Percentiles rank a stretch among this genome's conserved stretches.
These are phyloP conservation scores for Cyclaneusma minus DNA, from an alignment of 2,329 filamentous ascomycete species.

Conservation along the genomic window DNA sequence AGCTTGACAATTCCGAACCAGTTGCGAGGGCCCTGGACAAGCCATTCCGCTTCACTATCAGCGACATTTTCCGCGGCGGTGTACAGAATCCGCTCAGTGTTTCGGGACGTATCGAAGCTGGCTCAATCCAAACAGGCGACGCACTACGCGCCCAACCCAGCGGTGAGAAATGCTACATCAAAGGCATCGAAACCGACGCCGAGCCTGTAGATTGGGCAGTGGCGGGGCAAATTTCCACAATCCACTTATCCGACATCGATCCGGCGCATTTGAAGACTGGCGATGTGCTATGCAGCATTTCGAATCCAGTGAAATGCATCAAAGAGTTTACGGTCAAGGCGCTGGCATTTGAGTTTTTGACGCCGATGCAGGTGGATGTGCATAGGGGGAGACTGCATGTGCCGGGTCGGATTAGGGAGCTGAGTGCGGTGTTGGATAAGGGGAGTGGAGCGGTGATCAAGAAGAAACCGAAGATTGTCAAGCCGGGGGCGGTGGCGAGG, in stretches of 20 bases:
- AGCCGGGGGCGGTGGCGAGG: constrained; percentile 63
- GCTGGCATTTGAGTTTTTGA: constrained; percentile 75
- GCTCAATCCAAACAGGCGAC: constrained; percentile 74
- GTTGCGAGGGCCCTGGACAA: constrained; percentile 55
- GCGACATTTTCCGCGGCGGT: constrained; percentile 71
- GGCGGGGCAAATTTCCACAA: constrained; percentile 71
- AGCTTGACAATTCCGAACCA: constrained; percentile 71
- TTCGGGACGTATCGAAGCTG: constrained; percentile 72
- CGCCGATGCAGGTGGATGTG: constrained; percentile 80
- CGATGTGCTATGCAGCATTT: constrained; percentile 67
- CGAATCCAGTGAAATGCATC: constrained; percentile 51
- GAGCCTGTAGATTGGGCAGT: constrained; percentile 74
- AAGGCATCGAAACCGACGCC: constrained; percentile 63
- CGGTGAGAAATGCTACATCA: constrained; percentile 66
- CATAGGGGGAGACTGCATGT: constrained; percentile 74
- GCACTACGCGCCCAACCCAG: constrained; percentile 65
- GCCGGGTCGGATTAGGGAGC: constrained; percentile 54
- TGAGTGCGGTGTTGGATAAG: constrained; percentile 68
- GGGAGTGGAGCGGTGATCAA: constrained; percentile 58
- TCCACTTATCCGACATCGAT: constrained; percentile 80
- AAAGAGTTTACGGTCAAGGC: constrained; percentile 70
- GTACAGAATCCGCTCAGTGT: constrained; percentile 71
- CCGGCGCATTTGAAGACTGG: constrained; percentile 67
- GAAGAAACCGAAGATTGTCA: constrained; percentile 73
- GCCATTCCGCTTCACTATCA: constrained; percentile 73